These are phyloP conservation scores for Phytophthora cajani DNA, from an alignment of 352 stramenopile species.

Conservation along the genomic window DNA sequence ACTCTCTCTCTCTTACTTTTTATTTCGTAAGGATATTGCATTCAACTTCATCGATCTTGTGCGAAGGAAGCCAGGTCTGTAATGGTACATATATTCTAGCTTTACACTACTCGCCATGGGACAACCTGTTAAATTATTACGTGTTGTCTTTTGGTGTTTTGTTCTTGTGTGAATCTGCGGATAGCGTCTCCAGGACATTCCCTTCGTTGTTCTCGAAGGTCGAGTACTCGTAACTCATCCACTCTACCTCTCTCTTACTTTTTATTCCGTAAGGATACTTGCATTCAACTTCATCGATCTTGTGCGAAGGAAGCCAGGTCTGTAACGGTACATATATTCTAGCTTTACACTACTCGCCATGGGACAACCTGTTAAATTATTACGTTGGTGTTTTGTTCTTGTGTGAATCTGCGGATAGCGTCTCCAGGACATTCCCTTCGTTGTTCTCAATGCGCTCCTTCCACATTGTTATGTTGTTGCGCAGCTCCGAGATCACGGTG, in stretches of 20 bases:
- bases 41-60: neutral
- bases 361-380: neutral
- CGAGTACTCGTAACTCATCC: conserved; percentile 31
- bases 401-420: conserved; percentile 37
- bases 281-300: neutral
- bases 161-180: conserved; percentile 33
- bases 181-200: conserved; percentile 40
- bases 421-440: conserved; percentile 35
- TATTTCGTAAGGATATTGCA: neutral
- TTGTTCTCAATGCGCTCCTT: conserved; percentile 48
- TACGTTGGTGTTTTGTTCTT: conserved; percentile 16
- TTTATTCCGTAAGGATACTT: neutral
- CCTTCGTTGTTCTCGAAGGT: conserved; percentile 39
- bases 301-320: neutral
- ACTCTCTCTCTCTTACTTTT: neutral
- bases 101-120: conserved; percentile 1
- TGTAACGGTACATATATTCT: conserved; percentile 29
- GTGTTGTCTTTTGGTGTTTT: conserved; percentile 15
- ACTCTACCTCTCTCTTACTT: neutral
- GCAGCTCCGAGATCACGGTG: conserved; percentile 54
- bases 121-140: neutral
- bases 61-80: conserved; percentile 1
- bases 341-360: conserved; percentile 6
- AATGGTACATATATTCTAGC: conserved; percentile 27
- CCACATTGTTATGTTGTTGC: conserved; percentile 61